A percentile compares a stretch with the other conserved stretches of the same genome.
Evolutionary conservation across 306 rosid species (phyloP).

Genomic region (cucumber (Cucumis sativus)): Cucumber_9930_V3 NC_026656.2:7650001-7650500

Average conservation of each 20-base stretch:
- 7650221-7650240: not conserved
- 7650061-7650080: not conserved
- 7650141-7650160: not conserved
- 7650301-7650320: not conserved
- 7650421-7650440: not conserved
- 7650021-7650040: slow-evolving; percentile 56
- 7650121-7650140: not conserved
- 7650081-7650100: not conserved
- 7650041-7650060: not conserved
- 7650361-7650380: not conserved
- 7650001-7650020: slow-evolving; percentile 99
- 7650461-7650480: not conserved
- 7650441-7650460: not conserved
- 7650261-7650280: too few relatives aligned
- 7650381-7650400: not conserved
- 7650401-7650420: not conserved
- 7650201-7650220: not conserved
- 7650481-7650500: not conserved
- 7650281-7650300: not conserved
- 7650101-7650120: not conserved
- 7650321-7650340: not conserved
- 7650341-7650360: not conserved
- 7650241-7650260: too few relatives aligned
- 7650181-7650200: not conserved
- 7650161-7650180: not conserved